Evolutionary conservation across 2,329 filamentous ascomycete species (phyloP).

Genomic region (Talaromyces sp.): DNA sequence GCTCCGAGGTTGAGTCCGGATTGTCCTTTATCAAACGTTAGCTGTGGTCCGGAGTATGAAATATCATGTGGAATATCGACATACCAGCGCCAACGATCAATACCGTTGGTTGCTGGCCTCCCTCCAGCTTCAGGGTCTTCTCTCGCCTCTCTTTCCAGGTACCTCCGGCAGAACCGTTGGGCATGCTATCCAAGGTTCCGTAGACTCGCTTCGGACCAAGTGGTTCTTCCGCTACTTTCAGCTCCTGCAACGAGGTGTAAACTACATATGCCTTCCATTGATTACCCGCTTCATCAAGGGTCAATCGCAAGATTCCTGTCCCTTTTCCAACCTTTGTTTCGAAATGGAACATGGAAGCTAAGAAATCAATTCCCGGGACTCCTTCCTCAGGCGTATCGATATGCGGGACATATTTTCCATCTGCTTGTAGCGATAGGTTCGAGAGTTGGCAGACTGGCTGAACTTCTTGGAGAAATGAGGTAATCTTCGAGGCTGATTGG

Average conservation of each 20-base stretch:
- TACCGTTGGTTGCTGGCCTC: conserved; percentile 28
- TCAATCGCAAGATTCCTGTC: conserved; percentile 32
- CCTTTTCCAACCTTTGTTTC: conserved; percentile 33
- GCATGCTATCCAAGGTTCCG: conserved; percentile 30
- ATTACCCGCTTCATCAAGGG: conserved; percentile 16
- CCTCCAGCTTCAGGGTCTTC: conserved; percentile 27
- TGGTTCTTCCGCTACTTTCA: conserved; percentile 30
- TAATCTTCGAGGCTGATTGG: conserved; percentile 25
- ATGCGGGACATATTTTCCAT: conserved; percentile 26
- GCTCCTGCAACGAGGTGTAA: conserved; percentile 33
- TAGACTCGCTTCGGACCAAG: conserved; percentile 25
- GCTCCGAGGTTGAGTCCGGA: conserved; percentile 39
- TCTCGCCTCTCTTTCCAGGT: conserved; percentile 34
- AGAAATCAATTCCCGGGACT: conserved; percentile 2
- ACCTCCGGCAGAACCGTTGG: conserved; percentile 24
- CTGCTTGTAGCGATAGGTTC: conserved; percentile 26
- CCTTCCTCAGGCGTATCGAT: conserved; percentile 24
- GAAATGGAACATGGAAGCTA: conserved; percentile 37
- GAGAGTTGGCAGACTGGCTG: conserved; percentile 24
- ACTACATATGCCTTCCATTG: conserved; percentile 36
- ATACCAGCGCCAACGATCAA: conserved; percentile 39
- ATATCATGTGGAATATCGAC: not conserved
- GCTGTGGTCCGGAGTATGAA: not conserved
- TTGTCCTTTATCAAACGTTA: conserved; percentile 28
- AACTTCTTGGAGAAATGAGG: conserved; percentile 23